A percentile compares a stretch with the other conserved stretches of the same genome.
Evolutionary conservation across 768 basidiomycete genomes (phyloP).

Genomic region (Rickenella mellea): DNA sequence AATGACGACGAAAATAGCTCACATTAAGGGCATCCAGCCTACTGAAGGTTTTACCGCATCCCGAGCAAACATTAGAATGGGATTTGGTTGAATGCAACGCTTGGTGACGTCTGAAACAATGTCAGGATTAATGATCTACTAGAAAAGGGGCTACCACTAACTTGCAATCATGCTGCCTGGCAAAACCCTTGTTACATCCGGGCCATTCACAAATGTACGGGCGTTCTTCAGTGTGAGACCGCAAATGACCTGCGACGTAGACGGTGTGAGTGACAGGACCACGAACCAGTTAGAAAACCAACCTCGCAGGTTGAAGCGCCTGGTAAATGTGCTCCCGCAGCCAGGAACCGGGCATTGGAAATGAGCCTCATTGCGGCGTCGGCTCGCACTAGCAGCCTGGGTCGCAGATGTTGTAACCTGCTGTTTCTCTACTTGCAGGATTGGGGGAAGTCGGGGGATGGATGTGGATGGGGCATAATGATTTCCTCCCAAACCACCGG

Average conservation of each 20-base stretch:
- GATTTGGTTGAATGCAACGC: conserved; percentile 80
- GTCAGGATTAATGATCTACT: conserved; percentile 2
- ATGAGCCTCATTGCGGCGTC: conserved; percentile 83
- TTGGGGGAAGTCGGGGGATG: conserved; percentile 62
- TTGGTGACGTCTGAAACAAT: conserved; percentile 64
- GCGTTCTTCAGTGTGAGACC: conserved; percentile 92
- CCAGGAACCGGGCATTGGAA: conserved; percentile 92
- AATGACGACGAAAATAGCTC: conserved; percentile 27
- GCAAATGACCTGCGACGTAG: conserved; percentile 61
- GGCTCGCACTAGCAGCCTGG: conserved; percentile 82
- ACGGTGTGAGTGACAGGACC: conserved; percentile 5
- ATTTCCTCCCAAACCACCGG: conserved; percentile 7
- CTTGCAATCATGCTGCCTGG: conserved; percentile 97
- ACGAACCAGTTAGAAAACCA: background rate
- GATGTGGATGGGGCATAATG: conserved; percentile 23
- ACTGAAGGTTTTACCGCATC: conserved; percentile 93
- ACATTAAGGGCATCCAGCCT: conserved; percentile 91
- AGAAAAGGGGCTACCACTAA: conserved; percentile 30
- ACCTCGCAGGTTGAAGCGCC: conserved; percentile 85
- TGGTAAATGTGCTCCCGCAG: conserved; percentile 95
- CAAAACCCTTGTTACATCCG: conserved; percentile 91
- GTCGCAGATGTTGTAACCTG: conserved; percentile 94
- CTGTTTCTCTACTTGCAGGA: conserved; percentile 86
- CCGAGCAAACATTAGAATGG: conserved; percentile 78
- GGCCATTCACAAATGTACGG: conserved; percentile 92